These are phyloP conservation scores for Chlorella variabilis DNA, from an alignment of 163 green algal genomes.

Conservation along the genomic window DNA sequence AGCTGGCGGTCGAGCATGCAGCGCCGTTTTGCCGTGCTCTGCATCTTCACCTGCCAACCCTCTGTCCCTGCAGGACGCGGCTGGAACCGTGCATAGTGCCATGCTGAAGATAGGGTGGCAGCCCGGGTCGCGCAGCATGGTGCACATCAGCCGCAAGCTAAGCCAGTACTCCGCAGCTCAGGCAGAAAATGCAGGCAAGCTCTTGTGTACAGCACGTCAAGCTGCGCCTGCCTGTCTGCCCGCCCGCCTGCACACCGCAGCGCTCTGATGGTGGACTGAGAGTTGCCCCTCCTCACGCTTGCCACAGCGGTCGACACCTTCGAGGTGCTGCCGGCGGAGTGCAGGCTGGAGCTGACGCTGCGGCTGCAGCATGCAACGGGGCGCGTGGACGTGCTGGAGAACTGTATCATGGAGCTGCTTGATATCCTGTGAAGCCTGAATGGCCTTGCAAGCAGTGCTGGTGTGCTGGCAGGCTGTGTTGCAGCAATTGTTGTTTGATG, in stretches of 20 bases:
- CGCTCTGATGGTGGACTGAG: too few species aligned
- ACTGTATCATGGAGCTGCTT: conserved; percentile 12
- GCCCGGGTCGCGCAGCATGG: background rate
- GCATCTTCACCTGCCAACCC: too few species aligned
- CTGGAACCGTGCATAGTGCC: background rate
- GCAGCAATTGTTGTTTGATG: too few species aligned
- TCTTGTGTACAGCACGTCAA: too few species aligned
- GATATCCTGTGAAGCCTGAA: background rate
- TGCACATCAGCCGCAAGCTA: conserved; percentile 5
- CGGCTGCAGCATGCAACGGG: conserved; percentile 13
- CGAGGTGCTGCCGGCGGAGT: conserved; percentile 11
- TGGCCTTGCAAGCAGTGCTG: too few species aligned
- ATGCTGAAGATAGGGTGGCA: conserved; percentile 8
- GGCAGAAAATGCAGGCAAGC: background rate
- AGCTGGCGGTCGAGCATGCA: too few species aligned
- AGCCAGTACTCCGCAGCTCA: background rate
- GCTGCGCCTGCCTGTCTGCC: background rate
- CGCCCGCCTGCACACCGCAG: too few species aligned
- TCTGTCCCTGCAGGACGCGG: conserved; percentile 18
- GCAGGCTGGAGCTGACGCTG: conserved; percentile 13
- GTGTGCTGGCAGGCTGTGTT: too few species aligned
- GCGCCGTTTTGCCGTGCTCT: too few species aligned
- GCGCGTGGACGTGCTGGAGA: conserved; percentile 4
- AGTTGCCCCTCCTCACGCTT: too few species aligned
- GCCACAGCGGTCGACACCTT: conserved; percentile 24